Base-by-base conservation (phyloP, 768 basidiomycete genomes). In the Xerocomellus amylosporus region DNA sequence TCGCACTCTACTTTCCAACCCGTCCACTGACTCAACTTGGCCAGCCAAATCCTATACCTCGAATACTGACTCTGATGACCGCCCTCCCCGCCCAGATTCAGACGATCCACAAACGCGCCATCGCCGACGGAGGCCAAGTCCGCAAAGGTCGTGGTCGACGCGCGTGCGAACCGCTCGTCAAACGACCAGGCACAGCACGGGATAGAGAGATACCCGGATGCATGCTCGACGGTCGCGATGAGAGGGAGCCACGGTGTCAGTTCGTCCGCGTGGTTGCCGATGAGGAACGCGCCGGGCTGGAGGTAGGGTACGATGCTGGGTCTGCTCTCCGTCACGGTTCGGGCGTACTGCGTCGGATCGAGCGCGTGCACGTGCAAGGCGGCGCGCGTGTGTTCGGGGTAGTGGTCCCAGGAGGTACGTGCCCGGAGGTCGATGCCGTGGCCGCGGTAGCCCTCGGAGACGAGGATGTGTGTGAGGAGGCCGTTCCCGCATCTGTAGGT, bases 261-360 rank as follows among this genome's bases (percentile, higher is more conserved):
- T 62, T 98, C 96, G 73, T 98, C 96, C 0, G 95, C 89, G 69
- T 98, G 96, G 73, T 98, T 98, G 9, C 90, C 93, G 46, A 98
- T 88, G 53, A 98, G 72, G 72, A 97, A 98, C 3, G 77, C 71
- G 1, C 78, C 83, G 0, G 75, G 73, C 8, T 64, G 64, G 47
- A 83, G 67, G 46, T 69, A 67, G 26, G 74, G 64, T 34, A 64
- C 38, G 9, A 52, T 30, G 34, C 37, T 44, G 8, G 40, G 14
- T 14, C 7, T 33, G 37, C 8, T 7, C 9, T 19, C 45, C 6
- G 19, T 24, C 12, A 1, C 22, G 3, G 31, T n/a, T 12, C 6
- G 39, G 50, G 17, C 39, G 26, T 49, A 49, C 41, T 46, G 41
- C 62, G 62, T 55, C 0, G 93, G 92, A 59, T 94, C 80, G 59